Conservation (phyloP, 2,329 filamentous ascomycete species). For the Gyromitra esculenta region DNA sequence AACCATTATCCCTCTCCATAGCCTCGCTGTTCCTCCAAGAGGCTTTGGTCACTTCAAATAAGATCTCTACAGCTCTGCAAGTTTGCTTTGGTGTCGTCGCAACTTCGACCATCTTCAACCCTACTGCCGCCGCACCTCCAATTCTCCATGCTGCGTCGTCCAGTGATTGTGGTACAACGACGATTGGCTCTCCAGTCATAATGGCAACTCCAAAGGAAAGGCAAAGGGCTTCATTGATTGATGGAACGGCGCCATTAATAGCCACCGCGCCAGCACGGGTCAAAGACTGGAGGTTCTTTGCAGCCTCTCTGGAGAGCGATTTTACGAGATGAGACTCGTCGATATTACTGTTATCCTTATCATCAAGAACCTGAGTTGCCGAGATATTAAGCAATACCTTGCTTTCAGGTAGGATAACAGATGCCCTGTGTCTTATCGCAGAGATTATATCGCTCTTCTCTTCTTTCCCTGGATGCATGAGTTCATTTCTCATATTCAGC, state of each 20-base stretch:
- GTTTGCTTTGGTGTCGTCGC: constrained; percentile 76
- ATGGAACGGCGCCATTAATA: constrained; percentile 87
- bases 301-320: constrained; percentile 70
- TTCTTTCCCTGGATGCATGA: constrained; percentile 86
- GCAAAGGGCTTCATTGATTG: constrained; percentile 86
- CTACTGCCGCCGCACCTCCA: constrained; percentile 87
- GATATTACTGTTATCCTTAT: constrained; percentile 76
- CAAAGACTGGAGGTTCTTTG: constrained; percentile 56
- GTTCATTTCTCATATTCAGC: constrained; percentile 89
- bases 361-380: constrained; percentile 79
- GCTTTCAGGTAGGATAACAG: constrained; percentile 80
- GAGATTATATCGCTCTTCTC: constrained; percentile 90
- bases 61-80: constrained; percentile 79
- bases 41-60: constrained; percentile 84
- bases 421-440: constrained; percentile 86
- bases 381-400: constrained; percentile 85
- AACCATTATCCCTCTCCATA: constrained; percentile 95
- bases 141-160: constrained; percentile 94
- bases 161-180: constrained; percentile 81
- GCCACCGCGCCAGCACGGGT: constrained; percentile 68
- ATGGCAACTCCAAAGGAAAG: constrained; percentile 82
- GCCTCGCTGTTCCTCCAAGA: constrained; percentile 99
- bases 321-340: constrained; percentile 80
- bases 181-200: constrained; percentile 82
- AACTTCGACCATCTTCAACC: constrained; percentile 83